Base-by-base conservation (phyloP, 495 filamentous ascomycete genomes). In the Tuber magnatum region DNA sequence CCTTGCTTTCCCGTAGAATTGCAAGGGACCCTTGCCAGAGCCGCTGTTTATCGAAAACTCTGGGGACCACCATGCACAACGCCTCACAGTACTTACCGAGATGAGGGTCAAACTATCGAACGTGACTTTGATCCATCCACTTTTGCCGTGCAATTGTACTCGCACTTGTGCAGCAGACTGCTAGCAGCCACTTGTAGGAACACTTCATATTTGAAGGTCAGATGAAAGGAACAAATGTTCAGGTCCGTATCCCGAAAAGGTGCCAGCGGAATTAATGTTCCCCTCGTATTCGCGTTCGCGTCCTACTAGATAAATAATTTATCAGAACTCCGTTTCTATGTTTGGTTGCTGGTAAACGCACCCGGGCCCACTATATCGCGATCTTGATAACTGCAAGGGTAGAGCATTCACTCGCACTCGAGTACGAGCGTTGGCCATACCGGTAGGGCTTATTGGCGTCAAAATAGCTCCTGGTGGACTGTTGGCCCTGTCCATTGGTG, bases 21-120 rank as follows among this genome's bases (percentile, higher is more conserved):
- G 70, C 56, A n/a, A 70, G 70, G 76, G 35, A 18, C 51, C 76
- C 72, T 75, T 69, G 69, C 32, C 43, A 43, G 56, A 72, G 73
- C 78, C 73, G 71, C 65, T 81, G 80, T 81, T 81, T 81, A 81
- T 81, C 79, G 80, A 81, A 81, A 81, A 81, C 80, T 72, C 68
- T 48, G 20, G 51, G 40, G 75, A 74, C 56, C 51, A 61, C 69
- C 65, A 76, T 74, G 73, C 73, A 70, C 65, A 75, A 51, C 61
- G 74, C 74, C 74, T 75, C 65, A 46, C 28, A 78, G 41, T 71
- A 81, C 65, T 75, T 81, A 78, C 78, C 79, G 79, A 80, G 75
- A 80, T 80, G 78, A 80, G 71, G n/a, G 20, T 24, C 46, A 51
- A 51, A 51, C 46, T 51, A 65, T 65, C 56, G 65, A 65, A 32